Base-by-base conservation (phyloP, 768 basidiomycete species). In the Pisolithus orientalis region DNA sequence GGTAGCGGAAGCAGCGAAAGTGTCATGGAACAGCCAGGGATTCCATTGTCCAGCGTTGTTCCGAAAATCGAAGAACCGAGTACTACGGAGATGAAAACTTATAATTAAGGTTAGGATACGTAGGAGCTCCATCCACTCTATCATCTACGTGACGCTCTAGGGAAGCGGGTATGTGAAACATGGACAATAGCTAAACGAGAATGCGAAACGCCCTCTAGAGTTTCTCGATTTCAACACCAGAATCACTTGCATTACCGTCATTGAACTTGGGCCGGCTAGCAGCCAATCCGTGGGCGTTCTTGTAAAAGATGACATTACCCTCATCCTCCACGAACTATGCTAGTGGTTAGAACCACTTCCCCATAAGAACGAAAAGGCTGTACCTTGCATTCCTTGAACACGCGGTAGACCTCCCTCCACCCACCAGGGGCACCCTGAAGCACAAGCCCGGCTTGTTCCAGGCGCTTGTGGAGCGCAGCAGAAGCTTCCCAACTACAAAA, bases 251-350 rank as follows among this genome's bases (percentile, higher is more conserved):
- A 34, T 66, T 75, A 49, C 69, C 71, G 53, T 89, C 85, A n/a
- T 69, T 61, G 60, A 86, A 82, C 42, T 83, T 77, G 7, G 87
- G 83, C 56, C 82, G 79, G 61, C 78, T 74, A 55, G 84, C 71
- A 44, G 92, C 90, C 39, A 93, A 69, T 53, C 95, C 95, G 39
- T 73, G 59, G 4, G 87, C 82, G 61, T 97, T 89, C 79, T 92
- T 92, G 81, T 84, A 95, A 75, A 94, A 94, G 53, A 94, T 66
- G 55, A 96, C 82, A 59, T 90, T 83, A 39, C 92, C 94, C 59
- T 90, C 86, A 65, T 98, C 93, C 70, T 97, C 95, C 44, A 99
- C 88, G 66, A 93, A 98, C 82, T 83, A 51, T 1, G 40, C 25
- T 44, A n/a, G 37, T 25, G 16, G 29, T 53, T 27, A 55, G 50